These are phyloP conservation scores for Clitopilus hobsonii DNA, from an alignment of 768 basidiomycete genomes.

Conservation along the genomic window DNA sequence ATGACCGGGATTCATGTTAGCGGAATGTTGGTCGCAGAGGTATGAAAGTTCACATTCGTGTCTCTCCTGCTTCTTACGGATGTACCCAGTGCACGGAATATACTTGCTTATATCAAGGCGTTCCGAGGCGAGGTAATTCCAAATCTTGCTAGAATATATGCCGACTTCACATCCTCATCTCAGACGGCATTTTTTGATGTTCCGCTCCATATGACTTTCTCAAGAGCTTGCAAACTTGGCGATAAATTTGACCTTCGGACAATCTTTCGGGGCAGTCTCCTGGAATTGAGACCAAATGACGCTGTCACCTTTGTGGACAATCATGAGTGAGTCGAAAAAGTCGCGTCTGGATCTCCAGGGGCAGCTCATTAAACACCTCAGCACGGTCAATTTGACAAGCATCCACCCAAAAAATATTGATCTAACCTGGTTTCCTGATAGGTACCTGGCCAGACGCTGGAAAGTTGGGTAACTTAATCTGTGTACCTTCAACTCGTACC, in stretches of 20 bases:
- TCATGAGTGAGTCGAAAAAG: conserved; percentile 61
- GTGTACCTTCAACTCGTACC: conserved; percentile 12
- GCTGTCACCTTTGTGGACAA: conserved; percentile 91
- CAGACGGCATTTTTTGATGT: conserved; percentile 91
- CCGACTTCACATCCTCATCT: neutral
- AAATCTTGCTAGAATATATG: conserved; percentile 2
- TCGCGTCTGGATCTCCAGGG: no score
- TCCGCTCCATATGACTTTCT: conserved; percentile 81
- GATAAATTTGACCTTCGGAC: conserved; percentile 70
- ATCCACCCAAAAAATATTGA: no score
- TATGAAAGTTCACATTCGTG: conserved; percentile 24
- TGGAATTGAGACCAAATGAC: conserved; percentile 65
- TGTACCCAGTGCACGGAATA: conserved; percentile 30
- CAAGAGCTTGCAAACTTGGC: conserved; percentile 66
- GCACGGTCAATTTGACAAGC: no score
- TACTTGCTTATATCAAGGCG: conserved; percentile 54
- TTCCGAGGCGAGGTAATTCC: conserved; percentile 60
- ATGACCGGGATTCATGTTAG: conserved; percentile 29
- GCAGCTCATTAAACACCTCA: no score
- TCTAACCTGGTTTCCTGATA: conserved; percentile 12
- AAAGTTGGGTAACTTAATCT: conserved; percentile 63
- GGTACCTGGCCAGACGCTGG: conserved; percentile 66
- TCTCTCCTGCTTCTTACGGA: neutral
- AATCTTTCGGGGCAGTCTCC: conserved; percentile 67
- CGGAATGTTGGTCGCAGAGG: conserved; percentile 84